Base-by-base conservation (phyloP, 1,139 yeast genomes). In the Magnusiomyces paraingens region DNA sequence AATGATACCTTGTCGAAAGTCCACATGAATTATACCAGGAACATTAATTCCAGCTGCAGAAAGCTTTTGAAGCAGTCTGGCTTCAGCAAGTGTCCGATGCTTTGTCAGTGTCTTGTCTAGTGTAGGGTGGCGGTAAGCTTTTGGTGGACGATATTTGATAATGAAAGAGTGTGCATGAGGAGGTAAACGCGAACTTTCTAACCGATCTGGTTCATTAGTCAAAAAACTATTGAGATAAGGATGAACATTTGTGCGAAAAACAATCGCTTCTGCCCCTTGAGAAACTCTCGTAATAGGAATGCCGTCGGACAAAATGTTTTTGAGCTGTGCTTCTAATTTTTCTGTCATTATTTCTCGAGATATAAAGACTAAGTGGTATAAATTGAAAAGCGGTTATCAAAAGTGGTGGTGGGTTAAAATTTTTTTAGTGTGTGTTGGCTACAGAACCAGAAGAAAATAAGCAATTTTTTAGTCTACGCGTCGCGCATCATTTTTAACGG, bases 261-360 rank as follows among this genome's bases (percentile, higher is more conserved):
- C 93, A 21, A 88, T 75, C 0, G 97, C 96, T 66, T 91, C 98
- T 0, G 98, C 97, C n/a, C 98, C 98, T 66, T 91, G 98, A 0
- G 96, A 86, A 2, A 65, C 56, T 15, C 57, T 51, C 8, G 55
- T 54, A 12, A 64, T 53, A 62, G 2, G 82, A 79, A 38, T 83
- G 70, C 52, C 77, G 71, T 1, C 78, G 74, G 51, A 84, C 3
- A 48, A 10, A 62, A 54, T 75, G 69, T 5, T 61, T 53, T 56
- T 75, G 68, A 1, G 82, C 83, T 51, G 70, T 1, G 26, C 22
- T 26, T 53, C 56, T 8, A 55, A 26, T 14, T 40, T 49, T 41
- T 55, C 55, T 4, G 53, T 55, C 57, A 55, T 55, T 32, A 15
- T 14, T 15, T 14, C 5, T 40, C 18, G 22, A 40, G n/a, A n/a